Evolutionary conservation across 371 early-diverging fungal genomes (phyloP), one percentile per base, ranked within the genome.

Genomic region (Amoeboradix gromovi): DNA sequence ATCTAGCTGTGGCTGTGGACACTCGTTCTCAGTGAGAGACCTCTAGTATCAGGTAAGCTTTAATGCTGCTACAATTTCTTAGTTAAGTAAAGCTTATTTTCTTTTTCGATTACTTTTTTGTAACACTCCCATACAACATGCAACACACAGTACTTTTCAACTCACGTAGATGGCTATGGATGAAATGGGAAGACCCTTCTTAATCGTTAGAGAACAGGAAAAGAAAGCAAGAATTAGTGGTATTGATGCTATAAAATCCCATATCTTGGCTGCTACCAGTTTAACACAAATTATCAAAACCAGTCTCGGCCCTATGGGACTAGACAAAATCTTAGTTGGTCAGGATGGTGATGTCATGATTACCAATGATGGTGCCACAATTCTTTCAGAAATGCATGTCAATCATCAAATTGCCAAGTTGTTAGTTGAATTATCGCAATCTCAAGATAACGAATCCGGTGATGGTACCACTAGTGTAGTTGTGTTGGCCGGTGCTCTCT

Each of bases 301-400:
- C 16, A 96, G 96, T 29, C 85, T 99, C n/a, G 99, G 99, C 30
- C 99, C 99, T 29, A 86, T 91, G 72, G 99, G 95, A 68, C 85
- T 98, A 72, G 99, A 99, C 83, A 99, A 99, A 85, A 97, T 98
- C 70, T 80, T 99, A 67, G 91, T 96, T 71, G 94, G 94, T 30
- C 88, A 92, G 69, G 99, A 99, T 80, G 99, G 97, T 68, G 96
- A 99, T 71, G 93, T 99, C 72, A 96, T 92, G 30, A 89, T 99
- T 29, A 98, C 99, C 67, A 99, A 99, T 80, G 99, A 99, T 76
- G 99, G 99, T 67, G 98, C 99, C n/a, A 99, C 99, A 17, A 99
- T 99, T 77, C 80, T 99, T 71, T 82, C 85, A 75, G 89, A 95
- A 76, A 98, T 98, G 98, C 91, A 93, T 67, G 94, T 98, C 48